Conservation (phyloP, 257 asterid genomes). For the Nicotiana otophora region DNA sequence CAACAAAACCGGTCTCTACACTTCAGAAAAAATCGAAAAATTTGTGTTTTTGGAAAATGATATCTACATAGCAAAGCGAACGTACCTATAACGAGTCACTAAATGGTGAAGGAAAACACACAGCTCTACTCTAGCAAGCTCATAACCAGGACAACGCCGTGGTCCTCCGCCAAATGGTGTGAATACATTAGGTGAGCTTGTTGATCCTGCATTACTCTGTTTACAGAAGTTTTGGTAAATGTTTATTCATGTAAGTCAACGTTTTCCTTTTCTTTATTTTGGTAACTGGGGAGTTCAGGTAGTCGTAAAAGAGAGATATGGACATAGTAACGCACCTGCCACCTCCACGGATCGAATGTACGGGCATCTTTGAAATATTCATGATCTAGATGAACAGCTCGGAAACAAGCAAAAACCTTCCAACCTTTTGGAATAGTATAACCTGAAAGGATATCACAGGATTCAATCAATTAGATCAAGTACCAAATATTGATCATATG, state of each 20-base stretch:
- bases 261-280: neutral
- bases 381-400: slow-evolving; percentile 85
- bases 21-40: neutral
- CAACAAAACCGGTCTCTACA: neutral
- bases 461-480: neutral
- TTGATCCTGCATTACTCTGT: slow-evolving; percentile 34
- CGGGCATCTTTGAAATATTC: slow-evolving; percentile 82
- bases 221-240: neutral
- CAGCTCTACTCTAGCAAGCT: slow-evolving; percentile 87
- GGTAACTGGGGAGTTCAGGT: neutral
- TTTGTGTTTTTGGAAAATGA: neutral
- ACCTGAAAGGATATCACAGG: slow-evolving; percentile 29
- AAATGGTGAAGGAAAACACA: slow-evolving; percentile 90
- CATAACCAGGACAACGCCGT: slow-evolving; percentile 95
- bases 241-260: neutral
- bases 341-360: slow-evolving; percentile 93
- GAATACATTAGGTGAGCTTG: slow-evolving; percentile 33
- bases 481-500: neutral
- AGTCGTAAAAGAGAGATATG: neutral
- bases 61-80: neutral
- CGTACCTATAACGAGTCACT: slow-evolving; percentile 78
- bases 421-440: slow-evolving; percentile 86
- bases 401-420: slow-evolving; percentile 76
- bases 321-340: slow-evolving; percentile 50
- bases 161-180: slow-evolving; percentile 98